phyloP scores from a whole-genome alignment of 2,329 filamentous ascomycete species.

The Paraphoma sp. region DNA sequence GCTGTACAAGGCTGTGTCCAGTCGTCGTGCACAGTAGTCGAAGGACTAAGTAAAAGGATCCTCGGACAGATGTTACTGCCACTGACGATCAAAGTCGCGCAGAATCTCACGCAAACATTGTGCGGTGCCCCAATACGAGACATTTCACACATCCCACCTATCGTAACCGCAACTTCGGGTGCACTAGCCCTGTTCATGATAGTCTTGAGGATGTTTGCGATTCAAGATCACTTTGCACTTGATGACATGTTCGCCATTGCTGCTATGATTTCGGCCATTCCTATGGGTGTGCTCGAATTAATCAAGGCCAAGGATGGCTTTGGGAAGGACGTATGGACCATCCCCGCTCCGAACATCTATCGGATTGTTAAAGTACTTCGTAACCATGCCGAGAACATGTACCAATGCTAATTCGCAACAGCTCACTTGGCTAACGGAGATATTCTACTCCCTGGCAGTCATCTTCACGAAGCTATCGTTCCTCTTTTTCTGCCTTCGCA shows the following conservation, averaged over 20 bases:
- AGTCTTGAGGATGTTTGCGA: slow-evolving; percentile 14
- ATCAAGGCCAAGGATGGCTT: slow-evolving; percentile 43
- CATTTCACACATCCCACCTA: slow-evolving; percentile 36
- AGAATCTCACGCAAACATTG: slow-evolving; percentile 45
- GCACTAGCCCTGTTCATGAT: slow-evolving; percentile 29
- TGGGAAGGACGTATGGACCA: slow-evolving; percentile 60
- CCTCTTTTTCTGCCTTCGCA: slow-evolving; percentile 31
- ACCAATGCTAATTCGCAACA: not conserved
- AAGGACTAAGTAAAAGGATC: slow-evolving; percentile 12
- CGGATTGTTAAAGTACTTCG: not conserved
- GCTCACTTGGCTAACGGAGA: slow-evolving; percentile 26
- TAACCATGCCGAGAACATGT: no score
- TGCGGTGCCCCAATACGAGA: slow-evolving; percentile 46
- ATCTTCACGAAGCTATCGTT: slow-evolving; percentile 31
- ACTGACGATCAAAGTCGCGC: slow-evolving; percentile 30
- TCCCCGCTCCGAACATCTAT: slow-evolving; percentile 38
- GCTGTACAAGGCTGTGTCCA: slow-evolving; percentile 14
- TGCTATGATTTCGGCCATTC: slow-evolving; percentile 12
- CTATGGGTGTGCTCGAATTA: slow-evolving; percentile 19
- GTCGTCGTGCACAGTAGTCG: slow-evolving; percentile 12
- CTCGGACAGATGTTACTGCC: not conserved
- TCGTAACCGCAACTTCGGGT: slow-evolving; percentile 25
- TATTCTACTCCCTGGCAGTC: slow-evolving; percentile 33
- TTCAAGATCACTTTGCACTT: not conserved
- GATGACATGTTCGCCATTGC: slow-evolving; percentile 18